These are phyloP conservation scores for Macrophomina pseudophaseolina DNA, from an alignment of 2,329 filamentous ascomycete species.

Conservation along the genomic window DNA sequence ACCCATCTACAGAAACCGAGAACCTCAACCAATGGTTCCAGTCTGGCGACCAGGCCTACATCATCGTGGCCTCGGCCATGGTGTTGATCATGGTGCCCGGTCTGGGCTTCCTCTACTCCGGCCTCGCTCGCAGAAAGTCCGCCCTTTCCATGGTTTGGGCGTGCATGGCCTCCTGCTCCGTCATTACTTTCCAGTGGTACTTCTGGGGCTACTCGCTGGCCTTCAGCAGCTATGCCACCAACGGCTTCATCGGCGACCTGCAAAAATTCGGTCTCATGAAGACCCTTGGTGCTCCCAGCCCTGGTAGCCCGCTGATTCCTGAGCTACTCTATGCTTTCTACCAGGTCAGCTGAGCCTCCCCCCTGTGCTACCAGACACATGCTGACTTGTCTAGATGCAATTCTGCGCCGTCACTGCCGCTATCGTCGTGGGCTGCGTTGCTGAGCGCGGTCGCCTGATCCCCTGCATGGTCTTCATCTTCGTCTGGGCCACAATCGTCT, in stretches of 20 bases:
- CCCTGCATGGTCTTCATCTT: slow-evolving; percentile 96
- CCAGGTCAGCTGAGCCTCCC: slow-evolving; percentile 62
- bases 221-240: slow-evolving; percentile 80
- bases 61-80: slow-evolving; percentile 87
- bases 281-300: slow-evolving; percentile 81
- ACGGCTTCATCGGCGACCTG: slow-evolving; percentile 90
- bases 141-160: slow-evolving; percentile 97
- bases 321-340: slow-evolving; percentile 94
- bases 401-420: slow-evolving; percentile 93
- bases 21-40: slow-evolving; percentile 97
- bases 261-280: slow-evolving; percentile 87
- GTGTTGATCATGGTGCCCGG: slow-evolving; percentile 96
- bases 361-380: slow-evolving; percentile 22
- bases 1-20: slow-evolving; percentile 64
- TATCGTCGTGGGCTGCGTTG: slow-evolving; percentile 89
- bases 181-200: slow-evolving; percentile 98
- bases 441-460: slow-evolving; percentile 89
- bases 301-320: slow-evolving; percentile 85
- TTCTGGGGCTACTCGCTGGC: slow-evolving; percentile 98
- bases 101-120: slow-evolving; percentile 96
- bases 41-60: slow-evolving; percentile 91
- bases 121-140: slow-evolving; percentile 95
- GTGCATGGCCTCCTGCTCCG: slow-evolving; percentile 89
- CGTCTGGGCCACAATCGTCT: slow-evolving; percentile 95
- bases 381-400: slow-evolving; percentile 72